Base-by-base conservation (phyloP, 306 rosid species). In the Vigna trinervia region DNA sequence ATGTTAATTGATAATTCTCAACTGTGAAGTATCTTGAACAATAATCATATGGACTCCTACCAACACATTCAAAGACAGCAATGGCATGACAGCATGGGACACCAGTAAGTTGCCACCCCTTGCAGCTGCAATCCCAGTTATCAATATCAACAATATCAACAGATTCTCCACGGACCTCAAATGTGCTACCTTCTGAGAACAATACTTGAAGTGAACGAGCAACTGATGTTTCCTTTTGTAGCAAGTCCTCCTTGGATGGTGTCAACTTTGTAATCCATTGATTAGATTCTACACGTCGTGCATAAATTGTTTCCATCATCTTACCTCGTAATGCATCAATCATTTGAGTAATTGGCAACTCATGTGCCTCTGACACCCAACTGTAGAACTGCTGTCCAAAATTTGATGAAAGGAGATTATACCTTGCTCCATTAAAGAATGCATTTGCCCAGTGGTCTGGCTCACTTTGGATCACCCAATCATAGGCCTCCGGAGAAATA, bases 341-440 rank as follows among this genome's bases (percentile, higher is more conserved):
- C 98, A 96, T 92, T 84, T 92, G 98, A 76, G 97, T 96, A 61
- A 96, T 89, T 61, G 99, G 99, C 82, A 96, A 81, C 75, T 95
- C 99, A 47, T 96, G 91, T 12, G 99, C 96, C 82, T 96, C 98
- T 50, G 97, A 88, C 11, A 92, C 89, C 94, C 98, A 96, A 76
- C 85, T 85, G 81, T 92, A 96, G 90, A 96, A 91, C 68, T 88
- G 88, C 73, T 88, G 92, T 59, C 99, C 98, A 28, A 92, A 89
- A 83, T 85, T 90, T 8, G 97, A 92, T 15, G 88, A 84, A 84
- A 92, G 81, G 61, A 81, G 86, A 85, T 92, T 89, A 80, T 92
- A 96, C 86, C 99, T 89, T 69, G 87, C 88, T 84, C 99, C 98
- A 54, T 36, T 79, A 54, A 87, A 91, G 83, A 88, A 89, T 20